These are phyloP conservation scores for Lactifluus hygrophoroides DNA, from an alignment of 768 basidiomycete species.

Conservation along the genomic window DNA sequence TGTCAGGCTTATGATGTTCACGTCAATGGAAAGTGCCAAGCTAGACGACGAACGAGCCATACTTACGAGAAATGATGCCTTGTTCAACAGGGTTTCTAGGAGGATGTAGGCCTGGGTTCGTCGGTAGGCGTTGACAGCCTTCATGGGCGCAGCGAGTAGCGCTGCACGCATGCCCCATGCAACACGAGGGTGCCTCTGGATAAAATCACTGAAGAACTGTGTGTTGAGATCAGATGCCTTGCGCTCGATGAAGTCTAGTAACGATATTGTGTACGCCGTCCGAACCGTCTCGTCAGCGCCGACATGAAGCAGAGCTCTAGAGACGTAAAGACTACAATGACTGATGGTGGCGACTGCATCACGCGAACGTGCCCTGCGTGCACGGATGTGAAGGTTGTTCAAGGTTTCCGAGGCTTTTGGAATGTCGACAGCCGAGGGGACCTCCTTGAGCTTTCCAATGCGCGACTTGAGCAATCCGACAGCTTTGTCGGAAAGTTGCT, in stretches of 20 bases:
- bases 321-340: slow-evolving; percentile 62
- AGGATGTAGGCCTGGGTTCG: slow-evolving; percentile 68
- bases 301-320: slow-evolving; percentile 39
- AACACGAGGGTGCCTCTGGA: slow-evolving; percentile 50
- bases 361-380: slow-evolving; percentile 53
- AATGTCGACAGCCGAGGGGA: slow-evolving; percentile 40
- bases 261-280: slow-evolving; percentile 52
- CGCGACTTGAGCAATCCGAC: slow-evolving; percentile 67
- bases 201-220: slow-evolving; percentile 71
- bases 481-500: slow-evolving; percentile 84
- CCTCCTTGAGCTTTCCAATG: slow-evolving; percentile 65
- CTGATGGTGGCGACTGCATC: slow-evolving; percentile 59
- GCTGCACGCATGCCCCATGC: slow-evolving; percentile 60
- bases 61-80: slow-evolving; percentile 43
- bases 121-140: slow-evolving; percentile 70
- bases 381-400: slow-evolving; percentile 60
- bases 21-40: neutral
- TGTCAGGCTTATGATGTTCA: slow-evolving; percentile 24
- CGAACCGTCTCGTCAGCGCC: slow-evolving; percentile 36
- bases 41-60: neutral
- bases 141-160: slow-evolving; percentile 46
- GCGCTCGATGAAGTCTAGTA: slow-evolving; percentile 68
- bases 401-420: slow-evolving; percentile 41
- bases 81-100: slow-evolving; percentile 52
- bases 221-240: slow-evolving; percentile 72